Conservation (phyloP, 768 basidiomycete genomes). For the Omphalotus guepiniiformis region DNA sequence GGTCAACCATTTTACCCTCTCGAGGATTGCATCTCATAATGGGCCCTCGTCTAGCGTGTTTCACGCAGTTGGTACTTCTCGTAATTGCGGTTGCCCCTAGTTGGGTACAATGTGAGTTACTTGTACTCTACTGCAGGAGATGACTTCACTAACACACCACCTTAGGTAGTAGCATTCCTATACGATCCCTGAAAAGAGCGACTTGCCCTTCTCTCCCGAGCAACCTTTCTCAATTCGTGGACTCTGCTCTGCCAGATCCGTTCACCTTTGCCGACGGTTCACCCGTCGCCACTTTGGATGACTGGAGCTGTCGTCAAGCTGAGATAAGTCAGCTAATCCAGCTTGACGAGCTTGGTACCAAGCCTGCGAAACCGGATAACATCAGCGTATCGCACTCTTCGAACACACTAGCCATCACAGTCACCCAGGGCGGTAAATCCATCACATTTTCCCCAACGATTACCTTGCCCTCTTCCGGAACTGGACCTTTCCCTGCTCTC, state of each 20-base stretch:
- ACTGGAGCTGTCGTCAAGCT: constrained; percentile 48
- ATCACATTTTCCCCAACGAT: constrained; percentile 48
- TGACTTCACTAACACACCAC: too few relatives aligned
- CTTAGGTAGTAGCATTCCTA: too few relatives aligned
- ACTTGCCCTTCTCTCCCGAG: too few relatives aligned
- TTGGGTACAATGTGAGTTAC: too few relatives aligned
- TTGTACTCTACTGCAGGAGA: too few relatives aligned
- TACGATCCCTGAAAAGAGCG: too few relatives aligned
- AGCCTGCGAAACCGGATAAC: constrained; percentile 43
- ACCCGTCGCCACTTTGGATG: constrained; percentile 36
- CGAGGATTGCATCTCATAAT: too few relatives aligned
- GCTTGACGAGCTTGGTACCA: constrained; percentile 47
- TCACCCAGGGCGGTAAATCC: constrained; percentile 38
- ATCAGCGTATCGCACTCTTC: constrained; percentile 40
- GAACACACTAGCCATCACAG: constrained; percentile 43
- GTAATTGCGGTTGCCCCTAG: too few relatives aligned
- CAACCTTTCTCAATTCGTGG: constrained; percentile 32
- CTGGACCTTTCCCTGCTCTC: constrained; percentile 42
- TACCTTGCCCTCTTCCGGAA: constrained; percentile 38
- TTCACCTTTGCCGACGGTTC: constrained; percentile 48
- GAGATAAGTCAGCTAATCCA: constrained; percentile 49
- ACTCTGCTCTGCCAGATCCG: constrained; percentile 46
- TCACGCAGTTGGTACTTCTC: too few relatives aligned
- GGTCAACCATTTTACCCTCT: too few relatives aligned
- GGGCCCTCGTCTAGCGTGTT: too few relatives aligned